phyloP scores from a whole-genome alignment of 352 stramenopile genomes.

The Thalassiosira exigua region DNA sequence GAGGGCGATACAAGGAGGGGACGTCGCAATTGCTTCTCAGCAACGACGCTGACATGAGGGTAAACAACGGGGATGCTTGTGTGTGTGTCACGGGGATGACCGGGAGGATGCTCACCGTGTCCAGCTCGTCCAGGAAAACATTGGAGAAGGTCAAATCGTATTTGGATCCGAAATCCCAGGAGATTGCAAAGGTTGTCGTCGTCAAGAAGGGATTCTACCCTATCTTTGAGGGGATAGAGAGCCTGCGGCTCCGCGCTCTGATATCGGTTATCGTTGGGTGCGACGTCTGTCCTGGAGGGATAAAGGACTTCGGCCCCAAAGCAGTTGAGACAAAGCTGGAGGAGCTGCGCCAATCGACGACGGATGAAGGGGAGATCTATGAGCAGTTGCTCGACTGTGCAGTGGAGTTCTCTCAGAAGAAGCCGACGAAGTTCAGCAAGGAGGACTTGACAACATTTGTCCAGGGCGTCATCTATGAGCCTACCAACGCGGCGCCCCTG shows the following conservation, averaged over 20 bases:
- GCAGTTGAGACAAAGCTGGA: neutral
- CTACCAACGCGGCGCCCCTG: neutral
- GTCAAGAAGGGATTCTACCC: neutral
- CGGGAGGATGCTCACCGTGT: neutral
- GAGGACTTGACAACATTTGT: neutral
- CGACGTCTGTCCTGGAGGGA: neutral
- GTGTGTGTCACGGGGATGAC: slow-evolving; percentile 1
- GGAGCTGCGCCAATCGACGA: neutral
- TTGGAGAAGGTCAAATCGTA: neutral
- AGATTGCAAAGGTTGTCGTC: neutral
- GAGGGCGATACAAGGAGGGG: neutral
- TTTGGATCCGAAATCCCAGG: neutral
- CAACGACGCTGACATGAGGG: slow-evolving; percentile 14
- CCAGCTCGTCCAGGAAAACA: neutral
- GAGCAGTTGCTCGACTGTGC: neutral
- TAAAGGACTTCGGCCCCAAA: neutral
- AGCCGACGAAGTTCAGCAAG: neutral
- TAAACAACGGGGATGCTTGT: slow-evolving; percentile 10
- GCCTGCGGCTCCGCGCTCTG: neutral
- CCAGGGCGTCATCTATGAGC: slow-evolving; percentile 11
- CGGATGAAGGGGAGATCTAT: neutral
- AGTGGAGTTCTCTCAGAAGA: neutral
- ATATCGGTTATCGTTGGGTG: slow-evolving; percentile 4
- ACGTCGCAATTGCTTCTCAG: slow-evolving; percentile 11
- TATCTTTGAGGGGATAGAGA: neutral